phyloP scores from a whole-genome alignment of 352 stramenopile species.

The Phytopythium boreale region DNA sequence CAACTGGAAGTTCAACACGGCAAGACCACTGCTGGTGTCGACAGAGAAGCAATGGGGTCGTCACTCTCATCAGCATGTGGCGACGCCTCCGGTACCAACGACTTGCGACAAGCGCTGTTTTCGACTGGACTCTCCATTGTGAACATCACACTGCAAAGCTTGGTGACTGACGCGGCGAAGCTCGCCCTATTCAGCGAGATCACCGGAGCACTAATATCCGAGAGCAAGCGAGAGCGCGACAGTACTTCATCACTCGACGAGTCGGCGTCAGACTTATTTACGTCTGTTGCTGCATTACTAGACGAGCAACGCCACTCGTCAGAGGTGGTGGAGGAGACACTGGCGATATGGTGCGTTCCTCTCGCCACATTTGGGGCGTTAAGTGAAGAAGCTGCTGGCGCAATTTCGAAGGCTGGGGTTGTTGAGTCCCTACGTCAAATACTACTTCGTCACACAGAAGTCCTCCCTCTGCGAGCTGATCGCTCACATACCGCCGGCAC shows the following conservation, averaged over 20 bases:
- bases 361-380: conserved; percentile 8
- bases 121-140: background rate
- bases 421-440: conserved; percentile 21
- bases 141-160: background rate
- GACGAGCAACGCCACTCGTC: conserved; percentile 13
- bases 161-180: background rate
- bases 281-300: background rate
- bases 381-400: conserved; percentile 3
- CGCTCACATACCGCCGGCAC: background rate
- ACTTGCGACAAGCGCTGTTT: background rate
- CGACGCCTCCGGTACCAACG: background rate
- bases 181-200: background rate
- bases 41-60: background rate
- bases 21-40: background rate
- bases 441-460: conserved; percentile 9
- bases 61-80: background rate
- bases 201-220: background rate
- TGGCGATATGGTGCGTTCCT: conserved; percentile 39
- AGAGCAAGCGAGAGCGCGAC: background rate
- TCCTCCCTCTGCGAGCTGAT: background rate
- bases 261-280: background rate
- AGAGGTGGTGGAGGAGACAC: conserved; percentile 39
- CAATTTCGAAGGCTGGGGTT: conserved; percentile 29
- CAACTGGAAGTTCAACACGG: background rate
- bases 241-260: background rate